These are phyloP conservation scores for Mortierella sp. DNA, from an alignment of 371 early-diverging fungal species.

Conservation along the genomic window DNA sequence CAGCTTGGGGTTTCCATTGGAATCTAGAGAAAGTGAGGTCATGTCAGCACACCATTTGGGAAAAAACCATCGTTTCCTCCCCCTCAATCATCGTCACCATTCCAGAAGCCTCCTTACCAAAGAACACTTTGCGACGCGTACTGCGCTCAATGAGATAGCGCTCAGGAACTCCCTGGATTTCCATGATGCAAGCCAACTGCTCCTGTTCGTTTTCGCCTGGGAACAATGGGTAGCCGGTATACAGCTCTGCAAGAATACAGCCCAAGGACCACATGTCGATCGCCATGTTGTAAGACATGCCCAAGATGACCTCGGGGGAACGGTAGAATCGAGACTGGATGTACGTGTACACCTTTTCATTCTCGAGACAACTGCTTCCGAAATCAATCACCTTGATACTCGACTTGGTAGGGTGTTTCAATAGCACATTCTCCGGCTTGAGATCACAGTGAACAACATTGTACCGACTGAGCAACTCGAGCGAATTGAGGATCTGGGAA, in stretches of 20 bases:
- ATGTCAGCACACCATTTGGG: no score
- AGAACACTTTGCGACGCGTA: conserved; percentile 84
- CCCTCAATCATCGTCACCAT: no score
- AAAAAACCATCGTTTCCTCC: no score
- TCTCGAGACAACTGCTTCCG: conserved; percentile 92
- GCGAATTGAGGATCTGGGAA: conserved; percentile 88
- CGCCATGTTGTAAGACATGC: conserved; percentile 86
- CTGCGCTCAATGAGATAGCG: conserved; percentile 79
- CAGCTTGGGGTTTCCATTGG: conserved; percentile 74
- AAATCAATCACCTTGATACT: conserved; percentile 98
- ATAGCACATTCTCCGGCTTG: conserved; percentile 95
- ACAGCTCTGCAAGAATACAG: conserved; percentile 97
- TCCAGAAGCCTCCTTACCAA: conserved; percentile 82
- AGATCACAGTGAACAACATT: conserved; percentile 97
- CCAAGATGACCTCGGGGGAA: conserved; percentile 96
- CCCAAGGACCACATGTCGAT: conserved; percentile 99
- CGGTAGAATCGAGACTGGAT: conserved; percentile 98
- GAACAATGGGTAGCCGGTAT: conserved; percentile 93
- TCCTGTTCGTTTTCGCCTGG: conserved; percentile 98
- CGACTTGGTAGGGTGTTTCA: conserved; percentile 76
- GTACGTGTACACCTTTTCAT: conserved; percentile 93
- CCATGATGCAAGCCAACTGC: conserved; percentile 94
- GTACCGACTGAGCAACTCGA: conserved; percentile 76
- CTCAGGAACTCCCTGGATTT: conserved; percentile 87
- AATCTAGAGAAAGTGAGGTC: conserved; percentile 59